phyloP scores from a whole-genome alignment of 2,329 filamentous ascomycete species.

The Fusarium sp. region DNA sequence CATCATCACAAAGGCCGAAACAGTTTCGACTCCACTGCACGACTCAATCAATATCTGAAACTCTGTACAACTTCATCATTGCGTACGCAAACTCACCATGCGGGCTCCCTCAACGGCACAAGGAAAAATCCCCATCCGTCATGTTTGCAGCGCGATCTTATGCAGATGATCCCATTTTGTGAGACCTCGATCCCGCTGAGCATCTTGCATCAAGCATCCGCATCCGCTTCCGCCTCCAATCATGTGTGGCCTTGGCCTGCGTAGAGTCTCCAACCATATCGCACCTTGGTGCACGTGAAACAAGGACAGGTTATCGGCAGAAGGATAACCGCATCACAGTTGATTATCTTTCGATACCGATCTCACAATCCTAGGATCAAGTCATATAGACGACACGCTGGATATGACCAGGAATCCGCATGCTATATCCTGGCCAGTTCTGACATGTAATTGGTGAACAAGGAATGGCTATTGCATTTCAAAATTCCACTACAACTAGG shows the following conservation, averaged over 20 bases:
- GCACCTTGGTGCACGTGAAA: background rate
- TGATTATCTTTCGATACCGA: background rate
- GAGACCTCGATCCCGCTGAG: constrained; percentile 19
- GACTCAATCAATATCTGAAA: background rate
- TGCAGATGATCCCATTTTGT: constrained; percentile 8
- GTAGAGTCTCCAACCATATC: background rate
- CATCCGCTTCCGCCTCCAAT: constrained; percentile 9
- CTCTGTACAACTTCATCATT: background rate
- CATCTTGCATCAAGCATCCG: constrained; percentile 12
- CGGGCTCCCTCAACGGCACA: background rate
- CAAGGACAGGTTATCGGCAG: background rate
- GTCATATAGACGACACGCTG: background rate
- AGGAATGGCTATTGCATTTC: background rate
- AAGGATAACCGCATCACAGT: background rate
- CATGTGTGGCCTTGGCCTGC: background rate
- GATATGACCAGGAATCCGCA: background rate
- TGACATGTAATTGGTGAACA: background rate
- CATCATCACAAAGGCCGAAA: background rate
- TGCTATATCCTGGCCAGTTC: background rate
- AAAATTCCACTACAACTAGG: background rate
- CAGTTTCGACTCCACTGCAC: background rate
- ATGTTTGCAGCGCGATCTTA: constrained; percentile 17
- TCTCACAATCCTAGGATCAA: background rate
- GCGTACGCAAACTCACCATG: background rate
- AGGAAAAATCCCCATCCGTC: background rate